Base-by-base conservation (phyloP, 805 yeast genomes). In the Kazachstania martiniae region DNA sequence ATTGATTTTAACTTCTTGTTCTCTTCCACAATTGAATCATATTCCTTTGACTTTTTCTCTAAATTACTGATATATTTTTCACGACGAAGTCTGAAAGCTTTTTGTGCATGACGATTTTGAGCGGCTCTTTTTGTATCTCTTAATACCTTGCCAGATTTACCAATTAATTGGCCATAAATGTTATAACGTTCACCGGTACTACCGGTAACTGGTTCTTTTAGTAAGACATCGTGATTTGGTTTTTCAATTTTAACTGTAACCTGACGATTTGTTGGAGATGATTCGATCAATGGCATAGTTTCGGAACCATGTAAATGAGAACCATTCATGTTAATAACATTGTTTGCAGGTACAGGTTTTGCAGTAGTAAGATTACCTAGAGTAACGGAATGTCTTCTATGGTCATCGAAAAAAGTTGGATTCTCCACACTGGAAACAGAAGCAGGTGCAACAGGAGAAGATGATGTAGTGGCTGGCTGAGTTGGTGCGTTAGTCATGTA, bases 61-160 rank as follows among this genome's bases (percentile, higher is more conserved):
- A 87, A 64, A 30, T 84, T 89, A 55, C 76, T 79, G 42, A 87
- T 74, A 48, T 84, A 77, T 36, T 72, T 69, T 47, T 86, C 94
- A 51, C 82, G 78, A 39, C 95, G 69, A 51, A 75, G 77, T 51
- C 96, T 70, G 60, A 86, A 87, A 7, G 95, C 94, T 44, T 83
- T 73, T 60, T 87, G 96, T 4, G 96, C 95, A 39, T 74, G 77
- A 49, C 96, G 66, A 62, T 87, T 87, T 59, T 87, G 96, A 7
- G 79, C 86, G 2, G 95, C 95, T 41, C 96, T 73, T 56, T 83
- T 84, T 25, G 91, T 73, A 35, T 66, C 69, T 16, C 49, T 38
- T 27, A 50, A 31, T 7, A 43, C 37, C 35, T 50, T 50, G 5
- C 53, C 53, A 10, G 53, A 43, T 32, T 42, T 47, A 2, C 53